Percentiles rank a stretch among this genome's conserved stretches.
phyloP scores from a whole-genome alignment of 306 rosid species.

The Prinsepia uniflora region DNA sequence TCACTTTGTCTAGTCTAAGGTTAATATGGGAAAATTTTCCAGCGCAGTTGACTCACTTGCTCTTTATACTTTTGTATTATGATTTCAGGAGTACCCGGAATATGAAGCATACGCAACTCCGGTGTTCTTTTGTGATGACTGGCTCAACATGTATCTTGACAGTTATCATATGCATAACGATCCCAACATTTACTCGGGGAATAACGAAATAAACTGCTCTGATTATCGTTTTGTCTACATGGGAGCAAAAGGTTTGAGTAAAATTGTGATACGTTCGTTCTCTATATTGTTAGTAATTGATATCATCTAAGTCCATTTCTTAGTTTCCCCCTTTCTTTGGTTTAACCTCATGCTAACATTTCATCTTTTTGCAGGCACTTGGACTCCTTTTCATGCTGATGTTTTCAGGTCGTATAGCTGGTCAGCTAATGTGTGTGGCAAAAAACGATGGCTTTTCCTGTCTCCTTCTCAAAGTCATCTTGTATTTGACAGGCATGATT shows the following conservation, averaged over 20 bases:
- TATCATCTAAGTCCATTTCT: conserved; percentile 8
- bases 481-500: conserved; percentile 72
- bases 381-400: conserved; percentile 99
- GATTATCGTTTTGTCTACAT: conserved; percentile 93
- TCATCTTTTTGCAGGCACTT: conserved; percentile 61
- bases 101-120: conserved; percentile 78
- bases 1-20: neutral
- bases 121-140: conserved; percentile 72
- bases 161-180: conserved; percentile 61
- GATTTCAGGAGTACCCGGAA: conserved; percentile 73
- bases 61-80: conserved; percentile 28
- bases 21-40: conserved; percentile 21
- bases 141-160: conserved; percentile 93
- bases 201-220: conserved; percentile 74
- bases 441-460: conserved; percentile 83
- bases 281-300: neutral
- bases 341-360: conserved; percentile 13
- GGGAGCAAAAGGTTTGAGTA: conserved; percentile 75
- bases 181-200: conserved; percentile 43
- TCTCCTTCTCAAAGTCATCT: conserved; percentile 77
- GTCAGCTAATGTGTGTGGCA: conserved; percentile 91
- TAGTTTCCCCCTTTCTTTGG: neutral
- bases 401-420: conserved; percentile 96
- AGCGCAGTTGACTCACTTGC: conserved; percentile 17
- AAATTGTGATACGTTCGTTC: neutral